phyloP scores from a whole-genome alignment of 768 basidiomycete species.

The Russula sp. region DNA sequence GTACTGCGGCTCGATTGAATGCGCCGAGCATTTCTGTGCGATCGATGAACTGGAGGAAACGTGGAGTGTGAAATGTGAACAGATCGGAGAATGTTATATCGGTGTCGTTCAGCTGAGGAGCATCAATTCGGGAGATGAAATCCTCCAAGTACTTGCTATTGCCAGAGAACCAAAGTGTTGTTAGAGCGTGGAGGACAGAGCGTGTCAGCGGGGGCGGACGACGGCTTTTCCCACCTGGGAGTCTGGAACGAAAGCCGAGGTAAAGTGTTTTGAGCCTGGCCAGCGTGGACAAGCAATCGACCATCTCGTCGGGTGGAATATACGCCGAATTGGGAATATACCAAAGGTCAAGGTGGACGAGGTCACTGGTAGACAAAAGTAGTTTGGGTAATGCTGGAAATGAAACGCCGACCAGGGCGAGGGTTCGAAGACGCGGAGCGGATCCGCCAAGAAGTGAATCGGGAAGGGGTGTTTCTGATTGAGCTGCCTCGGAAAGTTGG shows the following conservation, averaged over 20 bases:
- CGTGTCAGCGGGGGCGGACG: too few species aligned
- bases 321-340: too few species aligned
- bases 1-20: neutral
- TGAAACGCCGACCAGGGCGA: neutral
- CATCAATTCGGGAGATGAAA: neutral
- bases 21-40: neutral
- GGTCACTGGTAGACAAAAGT: too few species aligned
- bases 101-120: neutral
- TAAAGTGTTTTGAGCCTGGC: neutral
- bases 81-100: neutral
- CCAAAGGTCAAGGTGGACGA: too few species aligned
- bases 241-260: neutral
- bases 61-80: neutral
- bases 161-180: neutral
- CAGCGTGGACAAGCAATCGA: too few species aligned
- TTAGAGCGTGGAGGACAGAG: neutral
- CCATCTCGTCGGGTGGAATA: too few species aligned
- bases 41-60: neutral
- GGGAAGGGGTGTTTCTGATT: neutral
- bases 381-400: neutral
- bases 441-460: too few species aligned
- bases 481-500: neutral
- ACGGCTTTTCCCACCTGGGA: neutral
- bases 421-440: neutral
- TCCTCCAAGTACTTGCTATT: neutral